These are phyloP conservation scores for Beverwykella pulmonaria DNA, from an alignment of 495 filamentous ascomycete species.

Conservation along the genomic window DNA sequence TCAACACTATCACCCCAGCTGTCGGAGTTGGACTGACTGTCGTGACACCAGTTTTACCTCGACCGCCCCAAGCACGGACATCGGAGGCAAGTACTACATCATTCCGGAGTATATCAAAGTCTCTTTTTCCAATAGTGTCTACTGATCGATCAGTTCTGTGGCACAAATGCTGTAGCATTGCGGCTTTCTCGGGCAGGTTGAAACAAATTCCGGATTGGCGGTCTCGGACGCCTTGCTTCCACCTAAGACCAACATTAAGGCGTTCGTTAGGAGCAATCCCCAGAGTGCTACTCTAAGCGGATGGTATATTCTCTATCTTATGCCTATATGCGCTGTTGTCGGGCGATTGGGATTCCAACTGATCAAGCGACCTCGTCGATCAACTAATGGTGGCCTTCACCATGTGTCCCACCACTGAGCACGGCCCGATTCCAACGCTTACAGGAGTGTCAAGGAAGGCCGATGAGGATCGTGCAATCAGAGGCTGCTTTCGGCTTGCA, in stretches of 20 bases:
- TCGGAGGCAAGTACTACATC: constrained; percentile 15
- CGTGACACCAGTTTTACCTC: constrained; percentile 25
- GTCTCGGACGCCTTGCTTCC: not conserved
- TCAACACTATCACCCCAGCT: constrained; percentile 20
- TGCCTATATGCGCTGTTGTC: not conserved
- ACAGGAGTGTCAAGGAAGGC: not conserved
- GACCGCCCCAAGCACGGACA: constrained; percentile 1
- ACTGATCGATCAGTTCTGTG: constrained; percentile 6
- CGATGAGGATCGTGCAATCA: not conserved
- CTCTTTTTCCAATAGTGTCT: constrained; percentile 16
- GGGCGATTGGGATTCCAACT: not conserved
- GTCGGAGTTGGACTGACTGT: constrained; percentile 24
- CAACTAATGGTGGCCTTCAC: not conserved
- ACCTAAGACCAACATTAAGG: not conserved
- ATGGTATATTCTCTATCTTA: constrained; percentile 5
- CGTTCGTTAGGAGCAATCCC: not conserved
- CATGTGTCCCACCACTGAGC: constrained; percentile 5
- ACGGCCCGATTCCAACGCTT: constrained; percentile 21
- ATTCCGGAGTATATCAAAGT: not conserved
- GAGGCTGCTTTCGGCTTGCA: not conserved
- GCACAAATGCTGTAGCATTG: constrained; percentile 19
- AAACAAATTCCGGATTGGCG: not conserved
- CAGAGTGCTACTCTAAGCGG: not conserved
- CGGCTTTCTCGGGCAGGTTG: not conserved
- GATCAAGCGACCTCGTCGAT: constrained; percentile 19